Evolutionary conservation across 768 basidiomycete species (phyloP), one percentile per base, ranked within the genome.

Genomic region (Obba rivulosa): DNA sequence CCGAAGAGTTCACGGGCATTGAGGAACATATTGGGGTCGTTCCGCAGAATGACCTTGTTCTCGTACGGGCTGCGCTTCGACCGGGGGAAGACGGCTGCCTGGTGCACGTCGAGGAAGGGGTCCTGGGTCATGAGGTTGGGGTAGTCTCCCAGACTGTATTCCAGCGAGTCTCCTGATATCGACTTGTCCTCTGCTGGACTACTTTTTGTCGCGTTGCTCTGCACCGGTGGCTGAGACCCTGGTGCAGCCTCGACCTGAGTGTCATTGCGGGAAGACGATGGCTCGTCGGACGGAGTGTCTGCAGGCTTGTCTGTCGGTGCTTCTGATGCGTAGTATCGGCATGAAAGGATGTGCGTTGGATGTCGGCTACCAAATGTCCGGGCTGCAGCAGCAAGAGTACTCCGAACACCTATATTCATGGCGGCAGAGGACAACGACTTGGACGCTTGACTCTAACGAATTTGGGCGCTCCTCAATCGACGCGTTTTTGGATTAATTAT

Each of bases 11-110:
- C 62, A 4, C 55, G 60, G 18, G 57, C 52, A 14, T 50, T 61
- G 58, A 72, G 66, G 67, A 87, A 82, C 51, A 86, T 76, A 48
- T 84, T 81, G n/a, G 76, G 70, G 67, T 86, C 79, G 59, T 87
- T 88, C 45, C 85, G 83, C 43, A 85, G 62, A 52, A 80, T 69
- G 64, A 88, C 77, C 24, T 76, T 75, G 63, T 81, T 83, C 53
- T 75, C 70, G 65, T 72, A 82, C 1, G 76, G 81, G 14, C 63
- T 71, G n/a, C 71, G 67, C 48, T 71, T 61, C 20, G 71, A 70
- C 1, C 84, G 77, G 16, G 78, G 76, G 56, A 84, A 69, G 18
- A 76, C 77, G 34, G 69, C 56, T 43, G 74, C 68, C 45, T 84
- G 75, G 34, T 78, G 74, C 5, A 78, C 72, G 66, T 88, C 86